Evolutionary conservation across 192 early-diverging fungal genomes (phyloP), one percentile per base, ranked within the genome.

Genomic region (Glomus cerebriforme): DNA sequence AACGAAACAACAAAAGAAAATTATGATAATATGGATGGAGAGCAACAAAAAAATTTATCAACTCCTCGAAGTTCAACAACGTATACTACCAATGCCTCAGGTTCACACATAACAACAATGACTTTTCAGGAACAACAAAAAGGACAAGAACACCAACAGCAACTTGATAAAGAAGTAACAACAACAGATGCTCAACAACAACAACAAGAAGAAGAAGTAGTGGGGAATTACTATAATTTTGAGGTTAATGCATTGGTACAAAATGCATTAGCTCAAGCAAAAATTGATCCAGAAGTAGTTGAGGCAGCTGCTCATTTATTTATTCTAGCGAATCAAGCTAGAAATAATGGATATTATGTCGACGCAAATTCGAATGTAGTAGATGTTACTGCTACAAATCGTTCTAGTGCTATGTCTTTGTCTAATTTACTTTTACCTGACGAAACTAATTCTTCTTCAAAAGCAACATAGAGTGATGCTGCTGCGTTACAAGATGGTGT

Each of bases 281-380:
- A 75, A 75, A 6, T 75, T 75, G 73, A 75, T 60, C 73, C 73
- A 12, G 73, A 75, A 39, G 73, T 75, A 32, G 73, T 75, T 75
- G 5, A 2, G 32, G 73, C 73, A 7, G 73, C 73, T 62, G 73
- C 73, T 34, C 49, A 60, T 7, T 62, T 75, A 37, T 32, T 59
- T 47, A 3, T 59, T n/a, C 35, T 75, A 62, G 29, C 73, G 2
- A 75, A 75, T 59, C 58, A 35, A 60, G 69, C 29, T 15, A 39
- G 35, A 71, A 71, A 71, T 70, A 47, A 24, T 15, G 67, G 67
- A 10, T 70, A 70, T 45, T 71, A 29, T 6, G 39, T 71, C 26
- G 69, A 71, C 8, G 13, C 69, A 24, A 71, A 47, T 71, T 47
- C 35, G 39, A 68, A 31, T 24, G 69, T 29, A 27, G 32, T 71